Evolutionary conservation across 2,329 filamentous ascomycete species (phyloP).

Genomic region (Xylaria sp.): DNA sequence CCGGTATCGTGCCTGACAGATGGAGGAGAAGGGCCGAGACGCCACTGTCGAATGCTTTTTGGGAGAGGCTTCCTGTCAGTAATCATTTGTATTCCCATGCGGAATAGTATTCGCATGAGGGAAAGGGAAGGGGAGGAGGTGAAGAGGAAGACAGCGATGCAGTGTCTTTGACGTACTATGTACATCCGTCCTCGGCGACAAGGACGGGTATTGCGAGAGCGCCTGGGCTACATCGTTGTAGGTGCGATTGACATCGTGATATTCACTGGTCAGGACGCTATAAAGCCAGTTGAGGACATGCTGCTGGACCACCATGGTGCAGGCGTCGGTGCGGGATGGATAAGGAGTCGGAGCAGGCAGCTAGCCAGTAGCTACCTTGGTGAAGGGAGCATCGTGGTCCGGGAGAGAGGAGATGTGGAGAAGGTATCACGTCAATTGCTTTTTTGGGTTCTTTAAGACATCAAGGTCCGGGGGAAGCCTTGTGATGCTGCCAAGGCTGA

Average conservation of each 20-base stretch:
- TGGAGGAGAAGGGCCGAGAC: slow-evolving; percentile 86
- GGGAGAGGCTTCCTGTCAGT: slow-evolving; percentile 12
- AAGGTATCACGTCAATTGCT: slow-evolving; percentile 23
- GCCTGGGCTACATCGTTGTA: slow-evolving; percentile 91
- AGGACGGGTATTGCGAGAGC: slow-evolving; percentile 80
- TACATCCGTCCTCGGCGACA: slow-evolving; percentile 90
- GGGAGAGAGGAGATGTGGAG: neutral
- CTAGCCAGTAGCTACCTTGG: slow-evolving; percentile 39
- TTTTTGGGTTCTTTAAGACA: neutral
- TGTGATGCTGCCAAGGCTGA: slow-evolving; percentile 32
- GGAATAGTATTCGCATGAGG: too few species aligned
- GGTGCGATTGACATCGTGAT: slow-evolving; percentile 89
- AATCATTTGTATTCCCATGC: too few species aligned
- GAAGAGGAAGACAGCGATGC: neutral
- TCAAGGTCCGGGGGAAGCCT: slow-evolving; percentile 21
- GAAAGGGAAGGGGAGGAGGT: too few species aligned
- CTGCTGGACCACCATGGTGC: slow-evolving; percentile 79
- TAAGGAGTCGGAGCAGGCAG: slow-evolving; percentile 13
- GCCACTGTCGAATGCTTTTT: slow-evolving; percentile 86
- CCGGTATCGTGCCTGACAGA: slow-evolving; percentile 89
- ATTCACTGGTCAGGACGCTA: slow-evolving; percentile 88
- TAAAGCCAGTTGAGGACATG: slow-evolving; percentile 96
- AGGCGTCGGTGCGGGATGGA: slow-evolving; percentile 15
- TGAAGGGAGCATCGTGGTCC: slow-evolving; percentile 38
- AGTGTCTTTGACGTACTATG: slow-evolving; percentile 73